A percentile compares a stretch with the other conserved stretches of the same genome.
Evolutionary conservation across 176 grass and related monocot genomes (phyloP).

Genomic region (sorghum (Sorghum bicolor)): Sorghum_bicolor_NCBIv3 NC_012878.2:13001-13500

Average conservation of each 20-base stretch:
- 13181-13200: conserved; percentile 82
- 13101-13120: conserved; percentile 45
- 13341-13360: conserved; percentile 96
- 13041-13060: conserved; percentile 44
- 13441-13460: conserved; percentile 21
- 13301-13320: conserved; percentile 82
- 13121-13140: conserved; percentile 53
- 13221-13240: conserved; percentile 94
- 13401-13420: conserved; percentile 30
- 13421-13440: conserved; percentile 20
- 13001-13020: not conserved
- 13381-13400: conserved; percentile 51
- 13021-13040: conserved; percentile 27
- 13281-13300: conserved; percentile 75
- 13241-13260: conserved; percentile 73
- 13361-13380: conserved; percentile 93
- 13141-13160: conserved; percentile 86
- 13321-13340: conserved; percentile 90
- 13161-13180: conserved; percentile 88
- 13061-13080: conserved; percentile 45
- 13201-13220: conserved; percentile 89
- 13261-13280: conserved; percentile 83
- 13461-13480: conserved; percentile 90
- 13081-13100: conserved; percentile 52
- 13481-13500: conserved; percentile 99